Evolutionary conservation across 768 basidiomycete species (phyloP), one percentile per base, ranked within the genome.

Genomic region (Pisolithus albus): DNA sequence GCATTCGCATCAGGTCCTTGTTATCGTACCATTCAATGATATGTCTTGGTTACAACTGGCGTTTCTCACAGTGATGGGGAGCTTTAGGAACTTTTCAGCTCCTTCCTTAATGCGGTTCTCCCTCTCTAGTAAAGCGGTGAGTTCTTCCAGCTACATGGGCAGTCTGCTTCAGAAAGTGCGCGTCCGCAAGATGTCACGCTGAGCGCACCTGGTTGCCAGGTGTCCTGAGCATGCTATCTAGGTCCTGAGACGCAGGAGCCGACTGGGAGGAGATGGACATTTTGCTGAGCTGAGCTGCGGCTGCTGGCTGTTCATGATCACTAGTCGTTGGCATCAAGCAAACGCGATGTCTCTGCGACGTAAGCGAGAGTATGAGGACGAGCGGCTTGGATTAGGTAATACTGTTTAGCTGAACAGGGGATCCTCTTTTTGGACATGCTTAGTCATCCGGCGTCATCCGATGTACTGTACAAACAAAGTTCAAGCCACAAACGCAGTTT

Each of bases 41-140:
- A 45, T 48, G 28, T 19, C 24, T 53, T 39, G 52, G 38, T 52
- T 37, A 53, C 40, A n/a, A 51, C 46, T 46, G 51, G 52, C 24
- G 48, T 38, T 65, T 49, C 65, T 21, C 59, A 83, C 84, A 43
- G 74, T 74, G 38, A 82, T 61, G 30, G 75, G 69, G 69, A 88
- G 84, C 58, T 82, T 82, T 13, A 96, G 72, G 54, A 97, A 76
- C 58, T 88, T 92, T 72, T 94, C 91, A 1, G 93, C 93, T 10
- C 93, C 93, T 66, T 92, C 92, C 64, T 83, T 91, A 55, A 96
- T 91, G 50, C 86, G 77, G 55, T 81, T 82, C 70, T 93, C 86
- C 54, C 88, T 76, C 49, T 81, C 79, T 18, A 94, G 73, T 61
- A 83, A 81, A 49, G 75, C 77, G 46, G 80, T 79, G 18, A 96